Conservation (phyloP, 164 flowering plant species). For the Vitis rotundifolia region DNA sequence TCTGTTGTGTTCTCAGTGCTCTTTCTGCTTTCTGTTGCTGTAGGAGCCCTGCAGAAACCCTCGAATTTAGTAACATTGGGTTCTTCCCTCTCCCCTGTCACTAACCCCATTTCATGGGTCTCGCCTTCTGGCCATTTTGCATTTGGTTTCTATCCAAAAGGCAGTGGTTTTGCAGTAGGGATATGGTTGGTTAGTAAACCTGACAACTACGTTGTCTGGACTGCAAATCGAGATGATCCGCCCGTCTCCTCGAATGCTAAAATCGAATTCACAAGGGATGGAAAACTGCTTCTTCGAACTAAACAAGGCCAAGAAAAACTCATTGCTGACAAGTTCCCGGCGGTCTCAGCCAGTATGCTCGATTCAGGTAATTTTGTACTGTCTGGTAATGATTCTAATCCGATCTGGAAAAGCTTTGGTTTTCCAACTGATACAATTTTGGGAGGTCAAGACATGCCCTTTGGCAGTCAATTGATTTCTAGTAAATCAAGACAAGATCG, state of each 20-base stretch:
- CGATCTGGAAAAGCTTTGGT: constrained; percentile 31
- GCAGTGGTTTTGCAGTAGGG: constrained; percentile 30
- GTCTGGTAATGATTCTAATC: neutral
- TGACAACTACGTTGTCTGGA: constrained; percentile 32
- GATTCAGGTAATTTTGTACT: constrained; percentile 35
- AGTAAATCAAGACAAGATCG: too few relatives aligned
- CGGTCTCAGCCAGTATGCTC: constrained; percentile 22
- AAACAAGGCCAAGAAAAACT: neutral
- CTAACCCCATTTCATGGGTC: constrained; percentile 23
- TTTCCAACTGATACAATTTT: constrained; percentile 21
- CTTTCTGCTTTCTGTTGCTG: neutral
- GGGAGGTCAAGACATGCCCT: neutral
- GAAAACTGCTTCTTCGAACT: constrained; percentile 23
- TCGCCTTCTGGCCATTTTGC: constrained; percentile 36
- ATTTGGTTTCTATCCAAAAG: constrained; percentile 37
- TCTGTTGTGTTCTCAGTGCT: neutral
- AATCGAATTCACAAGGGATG: constrained; percentile 23
- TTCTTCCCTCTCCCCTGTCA: constrained; percentile 3
- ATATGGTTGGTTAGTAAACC: constrained; percentile 20
- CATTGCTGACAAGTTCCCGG: neutral
- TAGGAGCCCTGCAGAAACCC: neutral
- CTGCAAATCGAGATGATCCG: constrained; percentile 29
- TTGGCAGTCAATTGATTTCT: too few relatives aligned
- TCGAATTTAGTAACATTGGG: neutral
- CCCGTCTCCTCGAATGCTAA: constrained; percentile 18